phyloP scores from a whole-genome alignment of 179 eudicot genomes.

The Pouteria campechiana region DNA sequence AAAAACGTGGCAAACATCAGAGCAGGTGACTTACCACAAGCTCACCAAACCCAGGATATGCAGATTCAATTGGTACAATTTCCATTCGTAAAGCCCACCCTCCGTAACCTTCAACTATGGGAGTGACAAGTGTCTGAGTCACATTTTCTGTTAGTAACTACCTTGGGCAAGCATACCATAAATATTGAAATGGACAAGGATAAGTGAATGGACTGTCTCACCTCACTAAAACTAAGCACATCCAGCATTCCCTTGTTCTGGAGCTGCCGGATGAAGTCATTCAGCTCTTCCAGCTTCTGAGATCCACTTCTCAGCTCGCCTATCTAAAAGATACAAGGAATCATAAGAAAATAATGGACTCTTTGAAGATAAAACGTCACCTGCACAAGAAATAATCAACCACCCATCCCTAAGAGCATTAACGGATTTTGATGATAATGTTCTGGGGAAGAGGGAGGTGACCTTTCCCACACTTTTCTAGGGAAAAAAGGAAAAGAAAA shows the following conservation, averaged over 20 bases:
- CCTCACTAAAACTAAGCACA: conserved; percentile 99
- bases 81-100: conserved; percentile 99
- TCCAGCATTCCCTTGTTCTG: conserved; percentile 75
- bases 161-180: background rate
- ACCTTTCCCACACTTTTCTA: no score
- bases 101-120: conserved; percentile 97
- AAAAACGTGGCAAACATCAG: no score
- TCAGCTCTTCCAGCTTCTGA: conserved; percentile 83
- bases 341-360: no score
- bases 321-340: conserved; percentile 35
- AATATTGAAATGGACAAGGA: background rate
- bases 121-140: conserved; percentile 92
- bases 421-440: background rate
- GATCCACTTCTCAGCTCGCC: conserved; percentile 99
- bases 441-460: background rate
- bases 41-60: conserved; percentile 97
- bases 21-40: conserved; percentile 64
- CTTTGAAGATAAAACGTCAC: no score
- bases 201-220: conserved; percentile 5
- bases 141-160: no score
- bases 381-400: no score
- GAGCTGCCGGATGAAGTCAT: conserved; percentile 73
- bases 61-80: conserved; percentile 94
- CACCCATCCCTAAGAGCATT: no score
- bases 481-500: background rate